A percentile compares a stretch with the other conserved stretches of the same genome.
These are phyloP conservation scores for Diaporthe ampelina DNA, from an alignment of 2,329 filamentous ascomycete species.

Conservation along the genomic window DNA sequence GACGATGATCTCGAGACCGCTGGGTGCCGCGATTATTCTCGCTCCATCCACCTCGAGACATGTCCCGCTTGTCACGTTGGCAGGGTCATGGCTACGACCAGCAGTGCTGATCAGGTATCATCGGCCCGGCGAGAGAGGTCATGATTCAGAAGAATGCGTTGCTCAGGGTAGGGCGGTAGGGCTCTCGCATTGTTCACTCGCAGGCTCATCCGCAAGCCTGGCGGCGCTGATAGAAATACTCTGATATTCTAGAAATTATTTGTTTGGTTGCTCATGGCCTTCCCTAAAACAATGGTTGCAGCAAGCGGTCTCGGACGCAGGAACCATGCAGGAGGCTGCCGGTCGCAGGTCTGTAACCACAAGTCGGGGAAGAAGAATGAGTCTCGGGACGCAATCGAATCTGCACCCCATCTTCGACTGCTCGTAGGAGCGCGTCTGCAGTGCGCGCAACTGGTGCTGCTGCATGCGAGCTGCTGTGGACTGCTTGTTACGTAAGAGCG, in stretches of 20 bases:
- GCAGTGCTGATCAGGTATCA: slow-evolving; percentile 87
- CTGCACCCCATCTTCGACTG: background rate
- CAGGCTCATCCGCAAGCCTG: slow-evolving; percentile 78
- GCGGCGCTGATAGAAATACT: slow-evolving; percentile 86
- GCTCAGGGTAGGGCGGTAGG: slow-evolving; percentile 62
- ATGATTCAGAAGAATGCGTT: slow-evolving; percentile 80
- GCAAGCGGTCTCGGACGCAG: slow-evolving; percentile 79
- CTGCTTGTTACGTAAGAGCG: background rate
- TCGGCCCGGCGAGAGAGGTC: slow-evolving; percentile 79
- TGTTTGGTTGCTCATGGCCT: slow-evolving; percentile 74
- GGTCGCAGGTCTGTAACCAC: slow-evolving; percentile 86
- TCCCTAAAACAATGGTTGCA: slow-evolving; percentile 84
- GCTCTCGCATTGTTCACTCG: slow-evolving; percentile 56
- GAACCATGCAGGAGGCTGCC: slow-evolving; percentile 76
- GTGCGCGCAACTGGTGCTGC: background rate
- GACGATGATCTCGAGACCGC: slow-evolving; percentile 6
- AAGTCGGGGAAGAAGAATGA: slow-evolving; percentile 51
- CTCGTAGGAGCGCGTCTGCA: slow-evolving; percentile 1
- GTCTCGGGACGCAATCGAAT: slow-evolving; percentile 40
- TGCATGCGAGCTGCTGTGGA: background rate
- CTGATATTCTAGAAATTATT: slow-evolving; percentile 70
- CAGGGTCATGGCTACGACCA: slow-evolving; percentile 87
- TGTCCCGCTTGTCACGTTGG: slow-evolving; percentile 67
- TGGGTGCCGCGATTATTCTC: slow-evolving; percentile 6
- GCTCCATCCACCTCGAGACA: slow-evolving; percentile 7